phyloP scores from a whole-genome alignment of 495 filamentous ascomycete species.

The Parmelia sp. region DNA sequence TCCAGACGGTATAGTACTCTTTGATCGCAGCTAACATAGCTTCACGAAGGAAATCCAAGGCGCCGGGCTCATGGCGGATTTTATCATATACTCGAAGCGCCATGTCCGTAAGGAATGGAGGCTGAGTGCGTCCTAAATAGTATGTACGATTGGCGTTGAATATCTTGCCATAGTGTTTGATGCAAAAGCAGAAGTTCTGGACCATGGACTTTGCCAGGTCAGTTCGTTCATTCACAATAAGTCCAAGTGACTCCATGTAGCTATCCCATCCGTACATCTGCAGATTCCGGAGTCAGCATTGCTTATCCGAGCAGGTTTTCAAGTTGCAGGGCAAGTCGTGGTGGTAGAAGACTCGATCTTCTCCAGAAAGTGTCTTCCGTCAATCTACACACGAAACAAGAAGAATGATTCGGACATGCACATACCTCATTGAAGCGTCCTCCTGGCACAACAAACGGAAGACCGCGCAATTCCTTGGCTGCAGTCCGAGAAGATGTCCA shows the following conservation, averaged over 20 bases:
- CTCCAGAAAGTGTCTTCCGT: too few relatives aligned
- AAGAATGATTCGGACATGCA: too few relatives aligned
- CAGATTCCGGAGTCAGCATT: too few relatives aligned
- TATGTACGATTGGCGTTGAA: conserved; percentile 94
- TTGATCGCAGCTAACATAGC: conserved; percentile 88
- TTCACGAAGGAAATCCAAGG: conserved; percentile 67
- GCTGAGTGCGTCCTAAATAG: conserved; percentile 87
- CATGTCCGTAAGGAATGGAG: conserved; percentile 97
- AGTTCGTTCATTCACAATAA: conserved; percentile 67
- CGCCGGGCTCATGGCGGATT: conserved; percentile 72
- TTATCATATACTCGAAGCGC: conserved; percentile 82
- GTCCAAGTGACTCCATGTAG: conserved; percentile 89
- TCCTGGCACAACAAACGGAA: conserved; percentile 92
- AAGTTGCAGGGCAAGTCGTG: too few relatives aligned
- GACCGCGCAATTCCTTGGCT: conserved; percentile 59
- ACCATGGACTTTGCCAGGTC: conserved; percentile 91
- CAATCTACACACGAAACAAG: too few relatives aligned
- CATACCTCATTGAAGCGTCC: conserved; percentile 99
- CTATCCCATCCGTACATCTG: conserved; percentile 95
- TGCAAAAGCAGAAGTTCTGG: conserved; percentile 91
- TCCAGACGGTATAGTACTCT: conserved; percentile 93
- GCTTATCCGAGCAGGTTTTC: too few relatives aligned
- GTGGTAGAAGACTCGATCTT: too few relatives aligned
- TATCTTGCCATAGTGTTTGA: conserved; percentile 96
- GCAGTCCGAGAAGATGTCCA: conserved; percentile 36